Percentiles rank a stretch among this genome's conserved stretches.
phyloP scores from a whole-genome alignment of 768 basidiomycete species.

The Galerina sulciceps region DNA sequence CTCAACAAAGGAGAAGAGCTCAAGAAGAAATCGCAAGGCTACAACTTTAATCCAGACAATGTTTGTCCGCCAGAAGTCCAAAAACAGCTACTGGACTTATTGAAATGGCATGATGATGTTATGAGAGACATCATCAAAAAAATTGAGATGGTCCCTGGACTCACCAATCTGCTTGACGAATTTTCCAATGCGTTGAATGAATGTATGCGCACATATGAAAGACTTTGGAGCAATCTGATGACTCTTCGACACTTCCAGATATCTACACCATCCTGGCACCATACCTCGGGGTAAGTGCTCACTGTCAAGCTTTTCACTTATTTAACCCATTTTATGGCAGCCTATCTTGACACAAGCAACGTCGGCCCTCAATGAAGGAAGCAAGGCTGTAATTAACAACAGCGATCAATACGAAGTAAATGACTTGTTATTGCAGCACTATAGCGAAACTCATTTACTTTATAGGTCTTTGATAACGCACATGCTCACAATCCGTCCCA shows the following conservation, averaged over 20 bases:
- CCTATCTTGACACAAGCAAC: constrained; percentile 66
- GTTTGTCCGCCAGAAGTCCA: constrained; percentile 70
- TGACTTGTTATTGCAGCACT: not conserved
- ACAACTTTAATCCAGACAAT: constrained; percentile 64
- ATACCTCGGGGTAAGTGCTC: constrained; percentile 51
- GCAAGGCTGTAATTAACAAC: constrained; percentile 70
- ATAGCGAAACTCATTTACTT: not conserved
- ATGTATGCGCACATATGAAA: constrained; percentile 41
- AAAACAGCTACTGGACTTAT: constrained; percentile 52
- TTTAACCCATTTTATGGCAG: constrained; percentile 33
- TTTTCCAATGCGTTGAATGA: constrained; percentile 69
- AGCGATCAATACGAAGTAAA: constrained; percentile 68
- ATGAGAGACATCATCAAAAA: constrained; percentile 54
- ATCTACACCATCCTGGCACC: constrained; percentile 73
- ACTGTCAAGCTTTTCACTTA: not conserved
- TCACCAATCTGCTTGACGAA: constrained; percentile 59
- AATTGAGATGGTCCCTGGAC: constrained; percentile 71
- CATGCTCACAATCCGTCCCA: constrained; percentile 76
- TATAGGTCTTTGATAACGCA: constrained; percentile 68
- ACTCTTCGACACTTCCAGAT: constrained; percentile 34
- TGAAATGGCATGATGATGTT: constrained; percentile 68
- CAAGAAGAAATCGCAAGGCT: constrained; percentile 57
- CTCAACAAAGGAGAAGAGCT: constrained; percentile 60
- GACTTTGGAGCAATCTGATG: not conserved
- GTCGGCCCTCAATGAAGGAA: constrained; percentile 59